phyloP scores from a whole-genome alignment of 1,139 yeast genomes.

The Nakaseomyces sp. region DNA sequence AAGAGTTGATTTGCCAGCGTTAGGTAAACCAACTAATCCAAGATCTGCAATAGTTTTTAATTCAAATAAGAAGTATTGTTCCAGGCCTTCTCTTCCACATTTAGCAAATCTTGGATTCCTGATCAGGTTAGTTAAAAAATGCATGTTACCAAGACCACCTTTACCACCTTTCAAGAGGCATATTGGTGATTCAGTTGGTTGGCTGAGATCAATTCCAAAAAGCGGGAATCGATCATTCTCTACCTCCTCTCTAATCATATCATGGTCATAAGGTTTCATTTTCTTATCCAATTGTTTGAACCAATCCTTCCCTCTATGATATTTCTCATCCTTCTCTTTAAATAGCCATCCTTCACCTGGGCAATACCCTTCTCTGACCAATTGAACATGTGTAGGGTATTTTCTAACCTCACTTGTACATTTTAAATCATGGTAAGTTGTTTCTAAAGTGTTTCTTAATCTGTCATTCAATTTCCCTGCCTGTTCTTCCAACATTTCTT shows the following conservation, averaged over 20 bases:
- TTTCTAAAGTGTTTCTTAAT: conserved; percentile 17
- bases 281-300: conserved; percentile 54
- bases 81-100: conserved; percentile 62
- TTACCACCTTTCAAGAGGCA: conserved; percentile 71
- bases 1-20: conserved; percentile 91
- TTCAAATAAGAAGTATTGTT: conserved; percentile 65
- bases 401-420: conserved; percentile 19
- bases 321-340: conserved; percentile 63
- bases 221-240: conserved; percentile 64
- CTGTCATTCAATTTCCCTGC: conserved; percentile 8
- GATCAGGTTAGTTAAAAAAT: conserved; percentile 71
- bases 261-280: conserved; percentile 57
- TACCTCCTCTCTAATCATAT: conserved; percentile 52
- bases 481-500: conserved; percentile 20
- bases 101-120: conserved; percentile 88
- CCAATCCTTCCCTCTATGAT: conserved; percentile 54
- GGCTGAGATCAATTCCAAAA: conserved; percentile 64
- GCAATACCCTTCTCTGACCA: conserved; percentile 45
- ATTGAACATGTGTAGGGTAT: conserved; percentile 41
- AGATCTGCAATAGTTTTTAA: conserved; percentile 82
- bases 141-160: conserved; percentile 97
- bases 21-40: conserved; percentile 90
- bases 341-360: conserved; percentile 86
- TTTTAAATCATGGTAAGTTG: conserved; percentile 15
- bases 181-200: conserved; percentile 59